Evolutionary conservation across 177 flowering plant genomes (phyloP).

Genomic region (Vitis hybrid): DNA sequence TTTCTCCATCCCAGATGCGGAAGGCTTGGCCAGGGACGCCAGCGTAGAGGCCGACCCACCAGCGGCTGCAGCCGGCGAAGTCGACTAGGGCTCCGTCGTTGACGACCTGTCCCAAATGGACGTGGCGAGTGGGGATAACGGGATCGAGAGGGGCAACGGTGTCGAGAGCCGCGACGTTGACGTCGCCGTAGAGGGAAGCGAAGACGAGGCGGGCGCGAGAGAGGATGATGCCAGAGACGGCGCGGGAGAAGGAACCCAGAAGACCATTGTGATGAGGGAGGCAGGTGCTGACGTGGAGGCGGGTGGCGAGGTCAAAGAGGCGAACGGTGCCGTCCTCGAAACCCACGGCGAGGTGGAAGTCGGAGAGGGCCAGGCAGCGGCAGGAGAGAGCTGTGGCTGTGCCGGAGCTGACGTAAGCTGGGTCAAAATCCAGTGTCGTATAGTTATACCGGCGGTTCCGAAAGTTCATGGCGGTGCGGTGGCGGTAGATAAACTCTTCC

Average conservation of each 20-base stretch:
- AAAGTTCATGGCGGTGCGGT: constrained; percentile 63
- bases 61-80: constrained; percentile 59
- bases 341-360: constrained; percentile 74
- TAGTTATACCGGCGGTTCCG: constrained; percentile 28
- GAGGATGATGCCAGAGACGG: constrained; percentile 74
- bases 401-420: constrained; percentile 22
- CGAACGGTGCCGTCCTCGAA: constrained; percentile 81
- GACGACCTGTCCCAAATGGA: constrained; percentile 54
- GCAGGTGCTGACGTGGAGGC: constrained; percentile 46
- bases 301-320: constrained; percentile 53
- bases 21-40: constrained; percentile 74
- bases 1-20: constrained; percentile 60
- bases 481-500: constrained; percentile 61
- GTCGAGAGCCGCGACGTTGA: constrained; percentile 49
- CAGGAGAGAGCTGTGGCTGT: constrained; percentile 36
- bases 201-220: constrained; percentile 41
- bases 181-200: constrained; percentile 75
- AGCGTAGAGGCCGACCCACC: constrained; percentile 92
- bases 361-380: constrained; percentile 75
- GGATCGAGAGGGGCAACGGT: constrained; percentile 15
- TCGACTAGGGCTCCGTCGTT: constrained; percentile 70
- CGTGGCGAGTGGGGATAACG: constrained; percentile 34
- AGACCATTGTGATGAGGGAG: constrained; percentile 51
- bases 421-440: constrained; percentile 37
- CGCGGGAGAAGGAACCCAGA: constrained; percentile 66